These are phyloP conservation scores for Guillardia theta DNA, from an alignment of 78 protist species.

Conservation along the genomic window DNA sequence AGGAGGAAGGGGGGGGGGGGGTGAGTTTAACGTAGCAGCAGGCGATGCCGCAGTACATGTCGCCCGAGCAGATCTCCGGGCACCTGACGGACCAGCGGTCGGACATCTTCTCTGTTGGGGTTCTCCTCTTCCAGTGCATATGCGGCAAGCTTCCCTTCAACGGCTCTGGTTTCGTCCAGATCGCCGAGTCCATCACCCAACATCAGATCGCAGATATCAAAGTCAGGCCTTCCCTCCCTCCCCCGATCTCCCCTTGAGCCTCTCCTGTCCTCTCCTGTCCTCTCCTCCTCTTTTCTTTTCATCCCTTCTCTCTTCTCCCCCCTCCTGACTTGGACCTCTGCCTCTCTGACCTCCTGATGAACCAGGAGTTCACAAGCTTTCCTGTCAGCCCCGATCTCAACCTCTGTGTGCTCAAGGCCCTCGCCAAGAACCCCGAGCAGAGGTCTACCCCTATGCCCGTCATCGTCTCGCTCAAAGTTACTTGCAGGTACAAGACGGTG, in stretches of 20 bases:
- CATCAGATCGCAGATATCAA: not conserved
- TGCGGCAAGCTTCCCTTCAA: not conserved
- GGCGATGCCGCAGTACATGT: not conserved
- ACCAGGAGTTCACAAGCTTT: not conserved
- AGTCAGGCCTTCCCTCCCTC: not conserved
- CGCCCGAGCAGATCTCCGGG: constrained; percentile 16
- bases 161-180: not conserved
- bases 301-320: no score
- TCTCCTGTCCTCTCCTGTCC: no score
- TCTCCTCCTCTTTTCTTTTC: no score
- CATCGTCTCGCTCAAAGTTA: no score
- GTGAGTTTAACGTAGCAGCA: no score
- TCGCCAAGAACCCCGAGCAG: not conserved
- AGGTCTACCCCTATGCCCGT: not conserved
- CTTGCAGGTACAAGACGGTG: no score
- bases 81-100: not conserved
- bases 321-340: not conserved
- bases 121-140: not conserved
- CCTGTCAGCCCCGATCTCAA: not conserved
- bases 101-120: not conserved
- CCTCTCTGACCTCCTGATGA: not conserved
- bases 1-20: no score
- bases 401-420: not conserved
- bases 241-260: not conserved
- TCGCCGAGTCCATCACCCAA: not conserved